phyloP scores from a whole-genome alignment of 2,329 filamentous ascomycete genomes.

The Fusarium veterinarium region DNA sequence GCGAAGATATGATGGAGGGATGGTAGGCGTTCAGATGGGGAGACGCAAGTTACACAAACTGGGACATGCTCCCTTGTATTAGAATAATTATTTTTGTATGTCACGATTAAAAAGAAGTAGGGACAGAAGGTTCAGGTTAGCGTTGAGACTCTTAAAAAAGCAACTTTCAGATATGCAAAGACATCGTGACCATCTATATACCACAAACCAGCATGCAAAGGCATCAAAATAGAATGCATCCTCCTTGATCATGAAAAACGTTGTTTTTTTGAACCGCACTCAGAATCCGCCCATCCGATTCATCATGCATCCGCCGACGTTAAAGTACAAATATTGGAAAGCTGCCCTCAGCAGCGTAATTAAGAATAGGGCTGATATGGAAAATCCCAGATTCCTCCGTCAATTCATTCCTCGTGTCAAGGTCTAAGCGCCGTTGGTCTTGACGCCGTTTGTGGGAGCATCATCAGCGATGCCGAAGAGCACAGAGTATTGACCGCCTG shows the following conservation, averaged over 20 bases:
- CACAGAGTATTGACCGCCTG: conserved; percentile 86
- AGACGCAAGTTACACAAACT: conserved; percentile 2
- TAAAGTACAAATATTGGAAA: conserved; percentile 30
- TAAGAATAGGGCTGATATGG: conserved; percentile 29
- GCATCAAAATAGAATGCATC: conserved; percentile 3
- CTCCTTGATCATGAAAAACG: conserved; percentile 21
- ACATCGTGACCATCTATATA: conserved; percentile 36
- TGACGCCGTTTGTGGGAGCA: conserved; percentile 47
- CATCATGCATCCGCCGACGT: conserved; percentile 18
- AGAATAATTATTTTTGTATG: conserved; percentile 37
- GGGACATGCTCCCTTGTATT: conserved; percentile 17
- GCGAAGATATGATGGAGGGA: conserved; percentile 6
- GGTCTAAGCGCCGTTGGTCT: conserved; percentile 37
- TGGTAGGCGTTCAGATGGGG: conserved; percentile 22
- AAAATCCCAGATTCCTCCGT: conserved; percentile 19
- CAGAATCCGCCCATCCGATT: conserved; percentile 35
- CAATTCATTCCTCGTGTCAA: conserved; percentile 17
- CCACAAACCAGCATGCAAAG: conserved; percentile 16
- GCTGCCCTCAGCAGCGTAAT: conserved; percentile 21
- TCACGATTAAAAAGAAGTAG: conserved; percentile 24
- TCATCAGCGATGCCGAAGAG: conserved; percentile 60
- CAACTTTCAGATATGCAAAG: conserved; percentile 33
- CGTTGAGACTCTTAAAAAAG: conserved; percentile 12
- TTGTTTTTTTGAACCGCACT: conserved; percentile 16
- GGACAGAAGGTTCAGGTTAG: conserved; percentile 1